Base-by-base conservation (phyloP, 1,139 yeast species). In the Kurtzmaniella quercitrusa region DNA sequence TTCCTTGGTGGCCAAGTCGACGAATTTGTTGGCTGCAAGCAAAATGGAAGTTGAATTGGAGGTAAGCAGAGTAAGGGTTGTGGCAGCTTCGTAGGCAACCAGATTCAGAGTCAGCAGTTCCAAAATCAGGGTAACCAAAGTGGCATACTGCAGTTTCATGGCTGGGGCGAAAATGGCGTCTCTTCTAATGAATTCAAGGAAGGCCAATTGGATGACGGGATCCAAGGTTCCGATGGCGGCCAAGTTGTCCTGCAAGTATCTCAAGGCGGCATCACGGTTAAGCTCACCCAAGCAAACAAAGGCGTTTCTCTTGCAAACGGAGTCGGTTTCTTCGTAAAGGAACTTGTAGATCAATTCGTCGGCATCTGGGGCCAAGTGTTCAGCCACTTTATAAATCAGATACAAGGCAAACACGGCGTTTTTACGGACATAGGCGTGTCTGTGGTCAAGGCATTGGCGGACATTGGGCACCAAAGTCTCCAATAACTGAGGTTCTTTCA, bases 371-470 rank as follows among this genome's bases (percentile, higher is more conserved):
- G 90, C 79, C 62, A 94, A 78, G 63, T 87, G 94, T 39, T 84
- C 87, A 39, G 94, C 82, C 37, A 89, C 94, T 58, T 82, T 77
- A 63, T 79, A 85, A 56, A 94, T 88, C 24, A 95, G 82, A 58
- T 79, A 81, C 48, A 93, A 82, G 34, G 98, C 95, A 64, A 93
- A 85, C 34, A 90, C 93, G 9, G 98, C 98, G 62, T 94, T 93
- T 66, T 94, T 94, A 62, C 99, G 83, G 49, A 94, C 98, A 61
- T 94, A 94, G 9, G 98, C 96, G 65, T 93, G 98, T 56, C 98
- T 86, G 65, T 94, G 96, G 54, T 87, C 96, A 55, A 94, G 74
- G 69, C 98, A 90, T 49, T 82, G 82, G 57, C 96, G 81, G 42
- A 91, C 91, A 41, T 94, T 85, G 36, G 98, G 97, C 38, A 93